Evolutionary conservation across 148 eudicot species (phyloP).

Genomic region (Cornus kousa): DNA sequence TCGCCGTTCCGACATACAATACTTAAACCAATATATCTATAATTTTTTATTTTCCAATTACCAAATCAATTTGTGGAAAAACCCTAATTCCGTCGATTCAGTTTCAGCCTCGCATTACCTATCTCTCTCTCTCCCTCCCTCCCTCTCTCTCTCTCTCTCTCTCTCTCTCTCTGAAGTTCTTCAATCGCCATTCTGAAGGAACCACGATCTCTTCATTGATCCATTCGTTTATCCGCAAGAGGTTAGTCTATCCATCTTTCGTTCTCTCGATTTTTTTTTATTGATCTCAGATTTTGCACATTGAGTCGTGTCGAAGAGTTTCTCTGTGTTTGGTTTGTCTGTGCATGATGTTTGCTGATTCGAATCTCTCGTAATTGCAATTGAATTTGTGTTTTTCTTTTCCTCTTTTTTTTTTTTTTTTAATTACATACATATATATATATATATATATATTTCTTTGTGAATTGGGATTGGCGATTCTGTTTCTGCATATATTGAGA

Average conservation of each 20-base stretch:
- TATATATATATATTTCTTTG: not conserved
- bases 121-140: constrained; percentile 24
- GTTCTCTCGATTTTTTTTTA: not conserved
- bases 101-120: constrained; percentile 46
- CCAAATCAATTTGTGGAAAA: constrained; percentile 19
- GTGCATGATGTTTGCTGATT: not conserved
- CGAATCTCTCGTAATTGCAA: not conserved
- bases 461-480: not conserved
- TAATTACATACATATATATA: too few relatives aligned
- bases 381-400: not conserved
- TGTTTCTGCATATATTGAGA: not conserved
- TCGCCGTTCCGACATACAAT: too few relatives aligned
- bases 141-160: constrained; percentile 17
- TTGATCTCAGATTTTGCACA: not conserved
- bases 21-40: too few relatives aligned
- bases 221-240: constrained; percentile 12
- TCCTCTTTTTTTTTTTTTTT: not conserved
- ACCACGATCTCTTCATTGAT: constrained; percentile 22
- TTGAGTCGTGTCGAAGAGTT: not conserved
- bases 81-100: constrained; percentile 56
- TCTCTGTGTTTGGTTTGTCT: not conserved
- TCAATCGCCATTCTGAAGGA: constrained; percentile 5
- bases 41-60: constrained; percentile 19
- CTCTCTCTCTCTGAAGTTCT: constrained; percentile 16
- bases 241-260: constrained; percentile 25